phyloP scores from a whole-genome alignment of 2,329 filamentous ascomycete genomes.

The Beauveria asiatica region DNA sequence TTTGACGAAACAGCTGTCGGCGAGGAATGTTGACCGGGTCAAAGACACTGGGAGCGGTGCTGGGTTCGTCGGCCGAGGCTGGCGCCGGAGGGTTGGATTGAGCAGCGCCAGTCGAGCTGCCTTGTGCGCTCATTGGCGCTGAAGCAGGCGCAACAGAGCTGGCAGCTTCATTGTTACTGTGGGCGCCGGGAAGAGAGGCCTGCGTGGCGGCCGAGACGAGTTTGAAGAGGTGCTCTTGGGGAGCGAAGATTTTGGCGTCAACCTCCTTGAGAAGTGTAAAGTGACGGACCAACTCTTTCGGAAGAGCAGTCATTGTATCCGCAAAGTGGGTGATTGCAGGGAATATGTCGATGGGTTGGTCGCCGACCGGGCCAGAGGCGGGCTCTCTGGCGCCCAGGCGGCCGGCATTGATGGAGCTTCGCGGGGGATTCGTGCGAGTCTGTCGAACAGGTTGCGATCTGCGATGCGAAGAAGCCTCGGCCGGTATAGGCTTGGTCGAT shows the following conservation, averaged over 20 bases:
- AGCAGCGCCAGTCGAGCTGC: conserved; percentile 35
- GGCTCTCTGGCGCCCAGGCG: conserved; percentile 38
- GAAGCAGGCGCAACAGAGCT: conserved; percentile 34
- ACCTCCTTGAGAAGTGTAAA: conserved; percentile 96
- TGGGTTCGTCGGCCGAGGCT: conserved; percentile 35
- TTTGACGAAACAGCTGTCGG: conserved; percentile 68
- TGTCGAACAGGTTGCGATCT: conserved; percentile 57
- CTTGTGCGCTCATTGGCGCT: conserved; percentile 41
- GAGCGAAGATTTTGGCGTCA: conserved; percentile 88
- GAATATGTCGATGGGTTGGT: conserved; percentile 58
- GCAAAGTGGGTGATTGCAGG: conserved; percentile 69
- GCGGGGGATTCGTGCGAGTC: conserved; percentile 55
- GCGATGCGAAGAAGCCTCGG: conserved; percentile 40
- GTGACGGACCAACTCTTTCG: conserved; percentile 90
- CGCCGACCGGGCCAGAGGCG: conserved; percentile 34
- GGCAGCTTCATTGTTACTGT: conserved; percentile 35
- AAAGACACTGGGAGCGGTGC: conserved; percentile 35
- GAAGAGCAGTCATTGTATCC: conserved; percentile 83
- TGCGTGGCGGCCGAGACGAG: conserved; percentile 59
- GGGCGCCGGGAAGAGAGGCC: conserved; percentile 38
- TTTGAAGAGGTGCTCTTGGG: conserved; percentile 73
- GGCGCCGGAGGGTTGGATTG: conserved; percentile 28
- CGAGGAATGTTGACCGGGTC: conserved; percentile 53
- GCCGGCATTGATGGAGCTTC: conserved; percentile 40
- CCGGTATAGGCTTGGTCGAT: conserved; percentile 40